These are phyloP conservation scores for Didymella segeticola DNA, from an alignment of 2,329 filamentous ascomycete species.

Conservation along the genomic window DNA sequence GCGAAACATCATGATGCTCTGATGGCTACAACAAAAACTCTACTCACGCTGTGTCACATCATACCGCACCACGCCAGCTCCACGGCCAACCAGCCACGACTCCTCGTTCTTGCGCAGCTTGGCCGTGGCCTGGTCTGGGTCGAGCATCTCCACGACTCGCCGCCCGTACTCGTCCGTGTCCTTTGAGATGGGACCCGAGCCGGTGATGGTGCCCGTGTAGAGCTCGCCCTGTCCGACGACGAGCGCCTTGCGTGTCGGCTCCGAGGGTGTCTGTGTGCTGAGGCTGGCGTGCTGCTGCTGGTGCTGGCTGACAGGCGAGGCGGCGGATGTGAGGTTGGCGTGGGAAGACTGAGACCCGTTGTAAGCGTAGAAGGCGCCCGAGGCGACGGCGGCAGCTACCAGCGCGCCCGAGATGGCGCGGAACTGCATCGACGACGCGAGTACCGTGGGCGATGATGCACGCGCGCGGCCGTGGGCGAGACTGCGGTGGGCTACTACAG, in stretches of 20 bases:
- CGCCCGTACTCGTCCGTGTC: slow-evolving; percentile 82
- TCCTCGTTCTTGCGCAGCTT: slow-evolving; percentile 89
- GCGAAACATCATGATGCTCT: too few species aligned
- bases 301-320: slow-evolving; percentile 33
- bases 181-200: slow-evolving; percentile 87
- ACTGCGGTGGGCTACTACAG: slow-evolving; percentile 57
- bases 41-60: slow-evolving; percentile 84
- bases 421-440: slow-evolving; percentile 77
- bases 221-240: slow-evolving; percentile 91
- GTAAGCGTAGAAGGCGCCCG: slow-evolving; percentile 79
- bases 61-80: slow-evolving; percentile 90
- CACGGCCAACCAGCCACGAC: slow-evolving; percentile 88
- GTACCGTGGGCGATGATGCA: slow-evolving; percentile 50
- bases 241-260: slow-evolving; percentile 70
- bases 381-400: slow-evolving; percentile 72
- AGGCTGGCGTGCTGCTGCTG: slow-evolving; percentile 43
- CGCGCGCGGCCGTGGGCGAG: slow-evolving; percentile 46
- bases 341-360: slow-evolving; percentile 49
- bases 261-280: slow-evolving; percentile 45
- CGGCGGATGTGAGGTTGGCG: too few species aligned
- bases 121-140: slow-evolving; percentile 88
- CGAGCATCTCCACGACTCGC: slow-evolving; percentile 94
- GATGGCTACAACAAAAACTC: too few species aligned
- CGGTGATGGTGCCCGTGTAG: slow-evolving; percentile 84
- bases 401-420: slow-evolving; percentile 72